Evolutionary conservation across 441 rosid species (phyloP).

Genomic region (Daphne laureola): DNA sequence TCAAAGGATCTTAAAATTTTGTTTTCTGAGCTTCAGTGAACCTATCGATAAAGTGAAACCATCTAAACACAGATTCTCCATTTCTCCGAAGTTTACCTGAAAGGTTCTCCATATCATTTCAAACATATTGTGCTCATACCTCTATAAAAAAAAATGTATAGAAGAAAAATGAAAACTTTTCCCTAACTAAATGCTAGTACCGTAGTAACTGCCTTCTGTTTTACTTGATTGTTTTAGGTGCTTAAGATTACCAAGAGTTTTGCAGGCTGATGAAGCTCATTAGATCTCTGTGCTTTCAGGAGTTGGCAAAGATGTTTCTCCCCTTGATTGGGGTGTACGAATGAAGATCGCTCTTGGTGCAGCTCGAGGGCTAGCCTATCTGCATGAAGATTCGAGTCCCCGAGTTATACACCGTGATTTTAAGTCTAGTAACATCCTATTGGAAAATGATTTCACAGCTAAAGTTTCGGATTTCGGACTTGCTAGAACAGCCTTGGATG

Average conservation of each 20-base stretch:
- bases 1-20: no score
- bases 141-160: no score
- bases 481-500: slow-evolving; percentile 64
- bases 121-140: no score
- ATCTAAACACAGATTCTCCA: no score
- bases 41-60: no score
- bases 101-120: no score
- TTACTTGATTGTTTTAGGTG: slow-evolving; percentile 4
- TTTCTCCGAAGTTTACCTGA: no score
- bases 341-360: slow-evolving; percentile 74
- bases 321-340: slow-evolving; percentile 55
- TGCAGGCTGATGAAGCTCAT: no score
- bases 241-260: not conserved
- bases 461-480: slow-evolving; percentile 76
- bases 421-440: slow-evolving; percentile 68
- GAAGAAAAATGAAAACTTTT: no score
- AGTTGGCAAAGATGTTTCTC: slow-evolving; percentile 35
- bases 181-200: not conserved
- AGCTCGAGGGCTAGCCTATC: slow-evolving; percentile 63
- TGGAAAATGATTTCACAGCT: slow-evolving; percentile 67
- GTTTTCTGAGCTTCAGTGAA: no score
- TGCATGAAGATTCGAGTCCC: slow-evolving; percentile 74
- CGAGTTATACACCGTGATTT: slow-evolving; percentile 68
- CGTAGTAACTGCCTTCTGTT: slow-evolving; percentile 1
- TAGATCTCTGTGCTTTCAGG: slow-evolving; percentile 25